A percentile compares a stretch with the other conserved stretches of the same genome.
Conservation (phyloP, 129 eudicot species). For the Artemisia annua region DNA sequence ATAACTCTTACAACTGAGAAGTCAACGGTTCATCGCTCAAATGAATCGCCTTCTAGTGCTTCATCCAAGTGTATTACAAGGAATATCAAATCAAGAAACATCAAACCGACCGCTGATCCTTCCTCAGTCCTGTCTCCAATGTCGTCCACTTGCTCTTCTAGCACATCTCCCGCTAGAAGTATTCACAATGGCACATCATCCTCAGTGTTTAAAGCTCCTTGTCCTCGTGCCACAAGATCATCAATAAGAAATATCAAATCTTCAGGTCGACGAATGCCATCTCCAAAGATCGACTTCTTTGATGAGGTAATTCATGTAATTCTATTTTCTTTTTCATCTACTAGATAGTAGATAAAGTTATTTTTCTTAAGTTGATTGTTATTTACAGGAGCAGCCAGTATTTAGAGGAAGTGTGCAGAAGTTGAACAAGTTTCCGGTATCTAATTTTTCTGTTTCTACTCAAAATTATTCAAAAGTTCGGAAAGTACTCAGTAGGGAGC, state of each 20-base stretch:
- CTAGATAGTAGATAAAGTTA: not conserved
- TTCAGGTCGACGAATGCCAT: constrained; percentile 5
- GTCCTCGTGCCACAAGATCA: not conserved
- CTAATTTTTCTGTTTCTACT: not conserved
- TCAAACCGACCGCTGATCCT: not conserved
- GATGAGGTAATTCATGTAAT: constrained; percentile 4
- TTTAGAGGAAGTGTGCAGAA: too few species aligned
- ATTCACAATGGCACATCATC: not conserved
- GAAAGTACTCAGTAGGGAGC: not conserved
- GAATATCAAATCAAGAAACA: not conserved
- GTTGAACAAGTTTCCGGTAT: not conserved
- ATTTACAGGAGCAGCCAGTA: not conserved
- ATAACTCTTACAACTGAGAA: not conserved
- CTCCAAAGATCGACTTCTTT: not conserved
- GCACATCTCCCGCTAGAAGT: not conserved
- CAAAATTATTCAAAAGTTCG: not conserved
- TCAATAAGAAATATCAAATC: not conserved
- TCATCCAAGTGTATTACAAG: not conserved
- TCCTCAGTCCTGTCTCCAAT: constrained; percentile 7
- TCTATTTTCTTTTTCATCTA: not conserved
- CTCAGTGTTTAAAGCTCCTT: not conserved
- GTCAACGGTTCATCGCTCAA: not conserved
- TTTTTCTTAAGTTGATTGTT: not conserved
- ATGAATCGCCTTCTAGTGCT: not conserved
- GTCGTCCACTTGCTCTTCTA: constrained; percentile 14